A percentile compares a stretch with the other conserved stretches of the same genome.
Conservation (phyloP, 495 filamentous ascomycete genomes). For the Talaromyces liani region DNA sequence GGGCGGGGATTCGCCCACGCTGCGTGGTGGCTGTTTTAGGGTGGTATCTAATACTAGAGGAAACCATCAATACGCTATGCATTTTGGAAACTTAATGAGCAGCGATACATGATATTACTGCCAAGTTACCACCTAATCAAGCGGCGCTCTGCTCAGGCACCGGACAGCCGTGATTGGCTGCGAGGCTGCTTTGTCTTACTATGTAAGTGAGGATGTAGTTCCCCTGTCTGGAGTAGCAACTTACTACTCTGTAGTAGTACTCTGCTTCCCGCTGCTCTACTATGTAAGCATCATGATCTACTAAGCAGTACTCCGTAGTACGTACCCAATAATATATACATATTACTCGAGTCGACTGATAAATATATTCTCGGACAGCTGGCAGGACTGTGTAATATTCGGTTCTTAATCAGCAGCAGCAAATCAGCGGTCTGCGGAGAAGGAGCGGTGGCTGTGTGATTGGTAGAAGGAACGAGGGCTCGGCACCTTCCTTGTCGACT, state of each 20-base stretch:
- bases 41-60: background rate
- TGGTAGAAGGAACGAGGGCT: no score
- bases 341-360: background rate
- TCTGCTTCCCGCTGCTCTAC: no score
- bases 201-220: background rate
- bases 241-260: no score
- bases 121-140: background rate
- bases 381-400: background rate
- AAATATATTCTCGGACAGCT: background rate
- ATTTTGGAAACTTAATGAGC: background rate
- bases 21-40: background rate
- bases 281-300: no score
- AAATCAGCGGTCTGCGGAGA: background rate
- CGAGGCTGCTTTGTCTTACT: no score
- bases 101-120: background rate
- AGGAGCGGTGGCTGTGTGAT: background rate
- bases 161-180: background rate
- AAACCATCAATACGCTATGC: background rate
- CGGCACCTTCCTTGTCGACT: background rate
- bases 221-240: background rate
- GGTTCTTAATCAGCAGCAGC: background rate
- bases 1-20: background rate
- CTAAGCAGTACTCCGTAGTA: background rate
- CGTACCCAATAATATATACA: background rate
- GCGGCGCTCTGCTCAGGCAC: slow-evolving; percentile 6